phyloP scores from a whole-genome alignment of 202 grass and related monocot species.

The Cymbopogon flexuosus region DNA sequence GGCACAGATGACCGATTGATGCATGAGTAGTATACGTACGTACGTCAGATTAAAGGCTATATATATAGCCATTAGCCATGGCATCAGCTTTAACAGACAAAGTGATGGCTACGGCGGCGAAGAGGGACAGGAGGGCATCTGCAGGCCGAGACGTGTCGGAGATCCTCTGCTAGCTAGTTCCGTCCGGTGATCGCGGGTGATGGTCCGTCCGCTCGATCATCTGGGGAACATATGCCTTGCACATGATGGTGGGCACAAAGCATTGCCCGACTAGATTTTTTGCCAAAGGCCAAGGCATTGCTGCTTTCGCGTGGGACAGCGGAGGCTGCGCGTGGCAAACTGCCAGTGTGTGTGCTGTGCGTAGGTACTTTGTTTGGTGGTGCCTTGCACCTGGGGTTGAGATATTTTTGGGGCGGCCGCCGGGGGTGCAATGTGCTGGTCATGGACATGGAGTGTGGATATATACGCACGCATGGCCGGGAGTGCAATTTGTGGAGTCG shows the following conservation, averaged over 20 bases:
- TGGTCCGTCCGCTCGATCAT: background rate
- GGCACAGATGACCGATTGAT: too few species aligned
- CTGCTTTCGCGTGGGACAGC: background rate
- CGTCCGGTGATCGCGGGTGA: background rate
- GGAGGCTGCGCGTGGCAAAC: too few species aligned
- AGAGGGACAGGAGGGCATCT: background rate
- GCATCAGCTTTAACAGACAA: background rate
- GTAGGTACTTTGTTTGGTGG: too few species aligned
- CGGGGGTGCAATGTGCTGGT: too few species aligned
- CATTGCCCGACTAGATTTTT: too few species aligned
- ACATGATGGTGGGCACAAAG: background rate
- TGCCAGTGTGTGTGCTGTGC: too few species aligned
- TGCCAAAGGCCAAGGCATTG: background rate
- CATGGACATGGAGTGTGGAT: background rate
- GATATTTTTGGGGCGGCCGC: too few species aligned
- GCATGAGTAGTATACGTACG: too few species aligned
- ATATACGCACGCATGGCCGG: background rate
- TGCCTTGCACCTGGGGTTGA: too few species aligned
- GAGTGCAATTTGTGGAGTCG: background rate
- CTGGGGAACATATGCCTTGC: background rate
- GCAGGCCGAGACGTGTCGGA: background rate
- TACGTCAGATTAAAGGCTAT: too few species aligned
- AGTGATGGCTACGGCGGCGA: background rate
- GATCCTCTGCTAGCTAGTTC: background rate
- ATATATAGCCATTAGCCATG: too few species aligned